Evolutionary conservation across 225 moss, liverwort and hornwort species (phyloP), one percentile per base, ranked within the genome.

Genomic region (Antitrichia curtipendula): DNA sequence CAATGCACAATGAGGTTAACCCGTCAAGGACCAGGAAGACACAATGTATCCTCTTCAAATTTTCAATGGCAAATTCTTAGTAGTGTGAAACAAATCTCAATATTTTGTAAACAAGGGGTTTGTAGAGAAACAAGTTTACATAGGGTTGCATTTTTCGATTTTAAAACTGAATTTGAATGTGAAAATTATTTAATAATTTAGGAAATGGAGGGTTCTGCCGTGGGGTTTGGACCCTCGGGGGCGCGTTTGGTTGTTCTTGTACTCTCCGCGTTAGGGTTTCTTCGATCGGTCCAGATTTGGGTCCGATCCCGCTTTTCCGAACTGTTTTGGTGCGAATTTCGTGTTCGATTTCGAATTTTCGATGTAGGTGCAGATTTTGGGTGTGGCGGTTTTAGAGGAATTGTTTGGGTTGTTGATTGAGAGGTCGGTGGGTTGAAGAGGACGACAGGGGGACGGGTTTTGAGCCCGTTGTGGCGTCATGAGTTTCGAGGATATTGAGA

Each of bases 401-500:
- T 76, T 34, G 32, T 53, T 60, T 38, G 84, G 17, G 47, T 69
- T 70, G 70, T 50, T 50, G 50, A 78, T 78, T 56, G 83, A 77
- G 73, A 63, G 63, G 24, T 60, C 18, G 18, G 77, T 34, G 14
- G 32, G 22, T 80, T 22, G 50, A 20, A 59, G 58, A 68, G 79
- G 63, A 73, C 15, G 74, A 38, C 34, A 43, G 50, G 65, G 71
- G 11, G 34, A 25, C 12, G 34, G n/a, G 34, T 65, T 85, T 78
- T 47, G 32, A 63, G 82, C 82, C 82, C 52, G 5, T 77, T 75
- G 86, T 90, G 87, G 79, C 54, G 87, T 68, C 84, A 94, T 94
- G 94, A 94, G 94, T 88, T 89, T 88, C 87, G 91, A 92, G 88
- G 91, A 90, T 89, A 84, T 92, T 20, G 92, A 92, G 85, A 87